Evolutionary conservation across 140 eudicot genomes (phyloP), one percentile per base, ranked within the genome.

Genomic region (Cichorium intybus): DNA sequence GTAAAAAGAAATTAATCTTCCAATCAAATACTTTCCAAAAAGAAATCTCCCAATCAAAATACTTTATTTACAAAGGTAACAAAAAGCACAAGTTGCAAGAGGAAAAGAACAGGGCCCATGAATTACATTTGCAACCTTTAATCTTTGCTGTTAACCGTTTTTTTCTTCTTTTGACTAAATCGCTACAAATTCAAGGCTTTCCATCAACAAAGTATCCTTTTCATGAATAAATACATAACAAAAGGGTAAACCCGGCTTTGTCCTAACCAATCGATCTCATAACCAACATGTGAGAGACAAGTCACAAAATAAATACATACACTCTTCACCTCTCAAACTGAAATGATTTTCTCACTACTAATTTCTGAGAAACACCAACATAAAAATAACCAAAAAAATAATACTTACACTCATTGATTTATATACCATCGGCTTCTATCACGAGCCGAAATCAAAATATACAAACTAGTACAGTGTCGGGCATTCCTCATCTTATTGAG

Each of bases 321-420:
- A 24, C 10, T 10, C 3, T 53, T 54, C 35, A 54, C 35, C 35
- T 24, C 11, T 24, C 60, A 54, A 54, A 54, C 24, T 23, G 22
- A 52, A 52, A 18, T 37, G 46, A 11, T 37, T 37, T 37, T 37
- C 46, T 37, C 46, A 37, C n/a, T 39, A 15, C 5, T 1, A 15
- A 14, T 43, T 56, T 16, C 41, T 24, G 14, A 24, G 0, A 56
- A 24, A 20, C 7, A 28, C 26, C 11, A 58, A 47, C 23, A 50
- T 54, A 48, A 65, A 65, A 31, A 23, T 11, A 4, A 23, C 0
- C 37, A 23, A 49, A 24, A 51, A 3, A 61, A 51, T 8, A 52
- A 47, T 71, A 24, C 52, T 62, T 52, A 62, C 70, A 72, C 23
- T 26, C 11, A 64, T 45, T 10, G 3, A 46, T 11, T 10, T 24